Evolutionary conservation across 139 green algal genomes (phyloP).

Genomic region (Picochlorum sp.): DNA sequence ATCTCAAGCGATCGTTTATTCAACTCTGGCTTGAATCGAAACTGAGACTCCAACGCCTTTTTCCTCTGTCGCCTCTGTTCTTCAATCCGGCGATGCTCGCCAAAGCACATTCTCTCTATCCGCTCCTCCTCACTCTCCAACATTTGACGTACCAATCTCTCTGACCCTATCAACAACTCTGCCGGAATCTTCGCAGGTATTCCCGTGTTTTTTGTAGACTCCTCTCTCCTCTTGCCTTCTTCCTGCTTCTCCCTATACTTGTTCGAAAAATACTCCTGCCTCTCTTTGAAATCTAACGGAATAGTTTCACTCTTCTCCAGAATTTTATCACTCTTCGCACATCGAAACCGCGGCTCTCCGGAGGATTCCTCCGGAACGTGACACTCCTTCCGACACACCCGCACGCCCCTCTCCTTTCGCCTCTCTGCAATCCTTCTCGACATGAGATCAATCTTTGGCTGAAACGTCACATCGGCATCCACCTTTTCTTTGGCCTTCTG

Average conservation of each 20-base stretch:
- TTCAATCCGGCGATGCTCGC: not conserved
- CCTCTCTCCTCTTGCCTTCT: not conserved
- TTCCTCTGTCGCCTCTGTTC: not conserved
- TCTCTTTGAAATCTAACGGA: not conserved
- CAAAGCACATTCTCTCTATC: not conserved
- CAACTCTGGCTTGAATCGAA: not conserved
- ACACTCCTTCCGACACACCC: not conserved
- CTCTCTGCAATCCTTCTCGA: slow-evolving; percentile 3
- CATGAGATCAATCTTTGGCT: not conserved
- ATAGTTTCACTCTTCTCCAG: not conserved
- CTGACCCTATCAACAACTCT: not conserved
- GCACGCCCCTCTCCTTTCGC: not conserved
- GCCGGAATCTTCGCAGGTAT: not conserved
- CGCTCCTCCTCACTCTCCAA: not conserved
- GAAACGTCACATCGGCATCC: not conserved
- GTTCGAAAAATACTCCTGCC: not conserved
- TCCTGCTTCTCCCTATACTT: not conserved
- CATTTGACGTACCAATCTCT: not conserved
- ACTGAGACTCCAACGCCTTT: not conserved
- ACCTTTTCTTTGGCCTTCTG: not conserved
- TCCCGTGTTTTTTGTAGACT: not conserved
- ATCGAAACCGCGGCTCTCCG: not conserved
- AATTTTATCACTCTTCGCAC: not conserved
- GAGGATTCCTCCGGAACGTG: not conserved
- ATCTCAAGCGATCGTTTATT: slow-evolving; percentile 1